A percentile compares a stretch with the other conserved stretches of the same genome.
Conservation (phyloP, 2,329 filamentous ascomycete genomes). For the Aspergillus nomiae region DNA sequence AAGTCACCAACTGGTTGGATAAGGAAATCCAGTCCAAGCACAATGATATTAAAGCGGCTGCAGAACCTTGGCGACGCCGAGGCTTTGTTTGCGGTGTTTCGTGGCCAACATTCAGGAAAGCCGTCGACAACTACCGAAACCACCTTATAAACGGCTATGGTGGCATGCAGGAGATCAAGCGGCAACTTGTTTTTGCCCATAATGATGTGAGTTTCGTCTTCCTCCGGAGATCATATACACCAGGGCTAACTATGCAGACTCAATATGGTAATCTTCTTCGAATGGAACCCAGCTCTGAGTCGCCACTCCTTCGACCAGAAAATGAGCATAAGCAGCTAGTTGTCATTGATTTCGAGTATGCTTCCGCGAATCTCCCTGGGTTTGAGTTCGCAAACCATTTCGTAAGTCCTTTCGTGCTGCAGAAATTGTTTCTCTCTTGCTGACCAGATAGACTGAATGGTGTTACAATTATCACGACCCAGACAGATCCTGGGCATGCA, state of each 20-base stretch:
- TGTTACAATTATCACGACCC: conserved; percentile 93
- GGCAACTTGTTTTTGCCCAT: conserved; percentile 88
- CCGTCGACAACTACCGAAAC: conserved; percentile 74
- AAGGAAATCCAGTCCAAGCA: conserved; percentile 58
- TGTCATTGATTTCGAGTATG: conserved; percentile 98
- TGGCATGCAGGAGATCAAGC: conserved; percentile 65
- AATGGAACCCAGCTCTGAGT: conserved; percentile 68
- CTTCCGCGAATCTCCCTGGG: conserved; percentile 81
- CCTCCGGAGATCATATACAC: neutral
- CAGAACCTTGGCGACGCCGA: conserved; percentile 64
- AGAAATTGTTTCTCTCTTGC: neutral
- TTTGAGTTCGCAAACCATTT: conserved; percentile 98
- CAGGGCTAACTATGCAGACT: conserved; percentile 59
- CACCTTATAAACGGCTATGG: conserved; percentile 75
- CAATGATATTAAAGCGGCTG: conserved; percentile 43
- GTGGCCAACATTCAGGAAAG: conserved; percentile 75
- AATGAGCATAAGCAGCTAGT: conserved; percentile 96
- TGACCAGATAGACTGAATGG: conserved; percentile 72
- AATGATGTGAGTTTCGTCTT: conserved; percentile 72
- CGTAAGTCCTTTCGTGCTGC: conserved; percentile 47
- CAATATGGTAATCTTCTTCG: conserved; percentile 98
- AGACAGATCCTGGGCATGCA: conserved; percentile 66
- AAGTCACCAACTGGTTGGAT: conserved; percentile 56
- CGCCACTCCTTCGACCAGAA: conserved; percentile 81
- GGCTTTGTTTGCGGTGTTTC: conserved; percentile 81